Evolutionary conservation across 371 early-diverging fungal species (phyloP).

Genomic region (Haplosporangium sp.): DNA sequence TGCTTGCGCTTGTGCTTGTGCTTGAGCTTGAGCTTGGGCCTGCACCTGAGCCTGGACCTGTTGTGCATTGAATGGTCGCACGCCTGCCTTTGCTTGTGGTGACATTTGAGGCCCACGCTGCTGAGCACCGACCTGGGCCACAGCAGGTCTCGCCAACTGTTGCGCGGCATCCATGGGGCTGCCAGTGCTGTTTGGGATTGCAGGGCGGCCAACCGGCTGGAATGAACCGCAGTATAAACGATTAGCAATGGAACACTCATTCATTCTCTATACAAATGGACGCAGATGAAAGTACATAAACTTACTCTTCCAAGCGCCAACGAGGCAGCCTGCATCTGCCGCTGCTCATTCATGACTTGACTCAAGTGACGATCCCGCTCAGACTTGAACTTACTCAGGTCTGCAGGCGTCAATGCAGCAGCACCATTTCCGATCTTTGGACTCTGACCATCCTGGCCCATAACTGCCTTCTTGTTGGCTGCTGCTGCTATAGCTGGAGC

Average conservation of each 20-base stretch:
- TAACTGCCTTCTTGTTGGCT: conserved; percentile 37
- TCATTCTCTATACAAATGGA: not conserved
- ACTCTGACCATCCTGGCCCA: conserved; percentile 56
- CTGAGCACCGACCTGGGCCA: conserved; percentile 27
- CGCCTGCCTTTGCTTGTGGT: conserved; percentile 46
- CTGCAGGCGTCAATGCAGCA: conserved; percentile 68
- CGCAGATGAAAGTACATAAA: not conserved
- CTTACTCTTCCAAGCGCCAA: conserved; percentile 62
- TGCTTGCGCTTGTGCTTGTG: conserved; percentile 43
- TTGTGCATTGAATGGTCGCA: conserved; percentile 41
- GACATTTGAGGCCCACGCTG: conserved; percentile 52
- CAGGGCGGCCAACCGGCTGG: conserved; percentile 52
- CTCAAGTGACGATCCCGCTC: conserved; percentile 78
- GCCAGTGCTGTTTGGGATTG: conserved; percentile 35
- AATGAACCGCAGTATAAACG: conserved; percentile 5
- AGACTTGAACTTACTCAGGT: conserved; percentile 76
- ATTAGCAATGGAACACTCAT: not conserved
- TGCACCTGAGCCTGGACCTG: conserved; percentile 40
- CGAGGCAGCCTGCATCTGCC: conserved; percentile 69
- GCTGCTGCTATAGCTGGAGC: conserved; percentile 25
- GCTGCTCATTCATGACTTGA: conserved; percentile 75
- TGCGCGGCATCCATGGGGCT: conserved; percentile 40
- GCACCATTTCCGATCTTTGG: conserved; percentile 57
- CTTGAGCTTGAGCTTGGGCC: conserved; percentile 40
- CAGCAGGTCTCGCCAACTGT: conserved; percentile 33